These are phyloP conservation scores for Hyaloscypha finlandica DNA, from an alignment of 495 filamentous ascomycete species.

Conservation along the genomic window DNA sequence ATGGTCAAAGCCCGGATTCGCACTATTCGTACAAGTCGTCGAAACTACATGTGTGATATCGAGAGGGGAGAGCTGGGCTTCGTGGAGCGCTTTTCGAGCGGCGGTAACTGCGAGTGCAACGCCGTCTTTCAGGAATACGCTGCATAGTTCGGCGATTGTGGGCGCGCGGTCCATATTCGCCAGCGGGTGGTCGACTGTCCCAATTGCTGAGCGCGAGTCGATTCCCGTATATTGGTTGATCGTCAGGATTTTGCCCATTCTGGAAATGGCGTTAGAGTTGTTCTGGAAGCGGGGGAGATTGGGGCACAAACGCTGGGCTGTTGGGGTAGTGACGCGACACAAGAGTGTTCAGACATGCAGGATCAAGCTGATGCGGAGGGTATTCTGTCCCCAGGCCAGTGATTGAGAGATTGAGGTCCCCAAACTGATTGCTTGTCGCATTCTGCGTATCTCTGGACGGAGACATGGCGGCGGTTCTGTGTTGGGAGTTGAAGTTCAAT, in stretches of 20 bases:
- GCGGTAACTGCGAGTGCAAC: slow-evolving; percentile 59
- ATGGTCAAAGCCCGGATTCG: slow-evolving; percentile 69
- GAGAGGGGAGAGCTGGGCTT: slow-evolving; percentile 46
- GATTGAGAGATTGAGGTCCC: slow-evolving; percentile 47
- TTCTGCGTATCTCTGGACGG: slow-evolving; percentile 12
- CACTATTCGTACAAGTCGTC: slow-evolving; percentile 68
- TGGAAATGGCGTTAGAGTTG: slow-evolving; percentile 24
- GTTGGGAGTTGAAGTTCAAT: slow-evolving; percentile 5
- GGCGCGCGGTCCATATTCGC: slow-evolving; percentile 56
- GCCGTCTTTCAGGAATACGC: slow-evolving; percentile 57
- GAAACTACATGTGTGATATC: slow-evolving; percentile 67
- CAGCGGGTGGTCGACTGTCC: slow-evolving; percentile 54
- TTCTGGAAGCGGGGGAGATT: slow-evolving; percentile 5
- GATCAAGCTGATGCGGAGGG: slow-evolving; percentile 46
- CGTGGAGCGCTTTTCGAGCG: slow-evolving; percentile 58
- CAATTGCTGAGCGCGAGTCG: slow-evolving; percentile 60
- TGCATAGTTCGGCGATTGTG: slow-evolving; percentile 55
- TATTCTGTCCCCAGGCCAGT: slow-evolving; percentile 51
- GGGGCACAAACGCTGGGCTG: slow-evolving; percentile 46
- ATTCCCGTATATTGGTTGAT: slow-evolving; percentile 68
- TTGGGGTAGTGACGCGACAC: slow-evolving; percentile 50
- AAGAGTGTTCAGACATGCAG: slow-evolving; percentile 43
- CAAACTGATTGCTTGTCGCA: slow-evolving; percentile 23
- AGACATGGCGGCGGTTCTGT: slow-evolving; percentile 16
- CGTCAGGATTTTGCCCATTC: slow-evolving; percentile 58